A percentile compares a stretch with the other conserved stretches of the same genome.
Evolutionary conservation across 352 stramenopile species (phyloP).

Genomic region (Pythium periplocum): DNA sequence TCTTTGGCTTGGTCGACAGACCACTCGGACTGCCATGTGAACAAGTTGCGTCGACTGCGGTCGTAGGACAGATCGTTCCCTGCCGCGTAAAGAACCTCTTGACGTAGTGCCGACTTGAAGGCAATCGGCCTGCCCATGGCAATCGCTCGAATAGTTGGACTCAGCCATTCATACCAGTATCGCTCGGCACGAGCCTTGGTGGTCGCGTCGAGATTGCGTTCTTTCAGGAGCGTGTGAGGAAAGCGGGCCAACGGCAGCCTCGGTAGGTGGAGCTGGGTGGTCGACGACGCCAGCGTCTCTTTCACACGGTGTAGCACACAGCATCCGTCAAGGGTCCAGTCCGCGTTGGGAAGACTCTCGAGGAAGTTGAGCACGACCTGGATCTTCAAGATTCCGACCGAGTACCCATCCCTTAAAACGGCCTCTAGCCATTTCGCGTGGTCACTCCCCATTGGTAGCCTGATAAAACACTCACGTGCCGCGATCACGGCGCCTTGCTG

Average conservation of each 20-base stretch:
- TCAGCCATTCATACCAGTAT: conserved; percentile 22
- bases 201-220: conserved; percentile 35
- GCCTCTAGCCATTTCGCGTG: conserved; percentile 37
- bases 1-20: conserved; percentile 31
- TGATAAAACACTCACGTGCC: conserved; percentile 43
- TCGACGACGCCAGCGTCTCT: conserved; percentile 29
- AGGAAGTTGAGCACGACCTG: conserved; percentile 69
- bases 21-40: conserved; percentile 29
- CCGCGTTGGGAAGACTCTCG: conserved; percentile 56
- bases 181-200: conserved; percentile 10
- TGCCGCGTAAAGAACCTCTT: conserved; percentile 24
- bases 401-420: conserved; percentile 57
- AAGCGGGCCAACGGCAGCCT: conserved; percentile 64
- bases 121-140: conserved; percentile 27
- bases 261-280: conserved; percentile 35
- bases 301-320: conserved; percentile 54
- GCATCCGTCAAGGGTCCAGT: conserved; percentile 67
- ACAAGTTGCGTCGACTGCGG: conserved; percentile 28
- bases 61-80: conserved; percentile 25
- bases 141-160: conserved; percentile 23
- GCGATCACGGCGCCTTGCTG: conserved; percentile 51
- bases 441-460: conserved; percentile 42
- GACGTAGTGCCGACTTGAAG: conserved; percentile 15
- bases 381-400: conserved; percentile 54
- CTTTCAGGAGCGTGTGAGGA: conserved; percentile 47